These are phyloP conservation scores for Boletales sp. DNA, from an alignment of 768 basidiomycete species.

Conservation along the genomic window DNA sequence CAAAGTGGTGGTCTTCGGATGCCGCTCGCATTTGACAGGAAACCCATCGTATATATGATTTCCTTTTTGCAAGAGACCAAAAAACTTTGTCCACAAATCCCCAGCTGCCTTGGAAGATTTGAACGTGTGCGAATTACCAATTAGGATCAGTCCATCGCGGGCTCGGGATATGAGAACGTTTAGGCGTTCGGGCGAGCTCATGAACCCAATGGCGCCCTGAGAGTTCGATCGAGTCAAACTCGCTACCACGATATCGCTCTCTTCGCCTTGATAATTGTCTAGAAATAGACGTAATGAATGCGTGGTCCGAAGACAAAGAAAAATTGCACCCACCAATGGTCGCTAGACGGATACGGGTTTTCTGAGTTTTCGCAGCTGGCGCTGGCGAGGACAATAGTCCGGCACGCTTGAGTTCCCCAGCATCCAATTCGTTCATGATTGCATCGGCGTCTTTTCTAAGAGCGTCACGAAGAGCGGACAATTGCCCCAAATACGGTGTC, in stretches of 20 bases:
- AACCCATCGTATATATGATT: conserved; percentile 56
- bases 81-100: conserved; percentile 49
- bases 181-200: conserved; percentile 64
- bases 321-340: conserved; percentile 52
- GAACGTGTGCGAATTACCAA: conserved; percentile 65
- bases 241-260: conserved; percentile 63
- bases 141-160: conserved; percentile 58
- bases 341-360: conserved; percentile 50
- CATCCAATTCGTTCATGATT: conserved; percentile 59
- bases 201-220: conserved; percentile 60
- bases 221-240: conserved; percentile 61
- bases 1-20: conserved; percentile 39
- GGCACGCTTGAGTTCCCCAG: conserved; percentile 48
- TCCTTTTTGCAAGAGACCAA: conserved; percentile 39
- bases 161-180: conserved; percentile 72
- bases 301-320: neutral
- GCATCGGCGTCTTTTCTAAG: neutral
- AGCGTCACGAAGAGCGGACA: conserved; percentile 43
- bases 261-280: conserved; percentile 81
- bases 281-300: neutral
- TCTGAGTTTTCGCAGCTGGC: conserved; percentile 32
- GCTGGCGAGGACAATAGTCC: conserved; percentile 45
- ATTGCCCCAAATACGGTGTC: conserved; percentile 68
- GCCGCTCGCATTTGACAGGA: conserved; percentile 55
- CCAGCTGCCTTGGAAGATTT: conserved; percentile 45